Base-by-base conservation (phyloP, 495 filamentous ascomycete genomes). In the Podospora appendiculata region DNA sequence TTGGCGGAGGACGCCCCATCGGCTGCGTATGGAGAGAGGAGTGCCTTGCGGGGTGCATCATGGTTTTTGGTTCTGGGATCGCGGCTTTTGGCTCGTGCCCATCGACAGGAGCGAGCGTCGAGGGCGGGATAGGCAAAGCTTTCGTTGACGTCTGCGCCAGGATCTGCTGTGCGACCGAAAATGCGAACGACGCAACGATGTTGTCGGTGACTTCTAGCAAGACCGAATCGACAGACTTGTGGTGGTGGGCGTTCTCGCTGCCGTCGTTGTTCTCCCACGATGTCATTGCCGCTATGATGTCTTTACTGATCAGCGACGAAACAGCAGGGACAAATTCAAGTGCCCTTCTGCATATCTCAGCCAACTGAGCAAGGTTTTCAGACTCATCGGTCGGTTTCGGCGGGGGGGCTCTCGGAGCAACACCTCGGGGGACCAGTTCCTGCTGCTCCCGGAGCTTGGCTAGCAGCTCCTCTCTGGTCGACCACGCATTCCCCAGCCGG, bases 141-240 rank as follows among this genome's bases (percentile, higher is more conserved):
- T 83, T 81, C 7, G 87, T 88, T 4, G 78, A 79, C 0, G 88
- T 95, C 59, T 89, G 87, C 8, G 80, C 77, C 6, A 95, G 71
- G 18, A 95, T 81, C 55, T 91, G 87, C 58, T 86, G 81, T 8
- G 84, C 77, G 19, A 87, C 84, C 25, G 86, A 82, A 62, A 89
- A 95, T 8, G 81, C 85, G 79, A 92, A 96, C 0, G 89, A 90
- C 6, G 83, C 84, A 8, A 95, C 83, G 5, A 96, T 61, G 58
- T 93, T 90, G 59, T 90, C 86, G 43, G 93, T 79, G 13, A 89
- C 68, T 54, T 82, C 77, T 36, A 61, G 60, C 4, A 66, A 56
- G 0, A 67, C 42, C 12, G 69, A 59, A 51, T 76, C 70, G 0
- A 56, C 13, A 4, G 48, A 14, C 7, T 35, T 5, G 4, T 56